These are phyloP conservation scores for Macadamia tetraphylla DNA, from an alignment of 164 flowering plant genomes.

Conservation along the genomic window DNA sequence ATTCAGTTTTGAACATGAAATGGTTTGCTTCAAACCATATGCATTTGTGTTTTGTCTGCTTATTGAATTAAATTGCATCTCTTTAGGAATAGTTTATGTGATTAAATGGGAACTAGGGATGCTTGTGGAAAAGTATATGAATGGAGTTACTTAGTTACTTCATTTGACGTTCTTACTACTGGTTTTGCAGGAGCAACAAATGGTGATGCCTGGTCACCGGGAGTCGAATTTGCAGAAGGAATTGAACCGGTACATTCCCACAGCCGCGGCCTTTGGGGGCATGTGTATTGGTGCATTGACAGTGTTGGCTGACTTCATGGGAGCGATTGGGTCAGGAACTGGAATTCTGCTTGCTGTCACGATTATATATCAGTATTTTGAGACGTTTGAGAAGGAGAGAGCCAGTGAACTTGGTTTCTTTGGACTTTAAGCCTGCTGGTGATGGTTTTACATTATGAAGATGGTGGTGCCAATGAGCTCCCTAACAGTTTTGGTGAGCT, in stretches of 20 bases:
- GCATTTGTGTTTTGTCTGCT: too few species aligned
- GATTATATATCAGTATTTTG: conserved; percentile 66
- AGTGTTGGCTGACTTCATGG: conserved; percentile 75
- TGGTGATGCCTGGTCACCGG: conserved; percentile 77
- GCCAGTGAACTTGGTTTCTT: conserved; percentile 67
- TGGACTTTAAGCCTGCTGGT: conserved; percentile 27
- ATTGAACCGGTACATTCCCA: conserved; percentile 68
- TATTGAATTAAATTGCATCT: too few species aligned
- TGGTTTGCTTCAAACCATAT: too few species aligned
- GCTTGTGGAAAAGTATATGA: too few species aligned
- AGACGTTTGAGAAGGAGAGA: conserved; percentile 71
- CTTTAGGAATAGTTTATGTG: too few species aligned
- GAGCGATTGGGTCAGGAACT: conserved; percentile 78
- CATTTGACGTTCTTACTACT: not conserved
- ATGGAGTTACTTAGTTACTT: too few species aligned
- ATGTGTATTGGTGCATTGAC: conserved; percentile 74
- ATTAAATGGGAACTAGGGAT: too few species aligned
- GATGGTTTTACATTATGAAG: too few species aligned
- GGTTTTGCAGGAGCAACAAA: conserved; percentile 53
- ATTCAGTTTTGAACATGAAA: too few species aligned
- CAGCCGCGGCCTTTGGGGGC: conserved; percentile 77
- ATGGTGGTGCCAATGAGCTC: not conserved
- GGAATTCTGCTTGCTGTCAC: conserved; percentile 70
- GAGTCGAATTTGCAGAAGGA: conserved; percentile 65
- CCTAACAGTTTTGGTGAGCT: too few species aligned